These are phyloP conservation scores for Davidsoniella virescens DNA, from an alignment of 2,329 filamentous ascomycete genomes.

Conservation along the genomic window DNA sequence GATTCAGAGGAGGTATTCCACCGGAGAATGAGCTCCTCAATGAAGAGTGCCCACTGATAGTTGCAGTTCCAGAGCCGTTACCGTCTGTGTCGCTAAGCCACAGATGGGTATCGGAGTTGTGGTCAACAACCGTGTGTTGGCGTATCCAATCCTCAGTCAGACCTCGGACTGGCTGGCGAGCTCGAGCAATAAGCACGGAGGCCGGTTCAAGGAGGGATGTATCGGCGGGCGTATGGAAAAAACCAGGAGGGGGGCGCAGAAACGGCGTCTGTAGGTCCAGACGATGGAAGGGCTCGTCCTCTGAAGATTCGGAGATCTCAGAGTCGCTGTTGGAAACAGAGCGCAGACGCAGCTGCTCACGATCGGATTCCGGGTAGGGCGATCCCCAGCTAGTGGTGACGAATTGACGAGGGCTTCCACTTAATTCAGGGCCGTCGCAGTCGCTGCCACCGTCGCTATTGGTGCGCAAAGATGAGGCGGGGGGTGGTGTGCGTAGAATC, in stretches of 20 bases:
- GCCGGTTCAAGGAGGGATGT: conserved; percentile 26
- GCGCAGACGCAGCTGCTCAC: conserved; percentile 28
- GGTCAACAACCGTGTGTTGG: conserved; percentile 45
- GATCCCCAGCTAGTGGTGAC: conserved; percentile 81
- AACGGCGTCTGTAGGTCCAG: conserved; percentile 47
- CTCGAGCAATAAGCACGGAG: conserved; percentile 47
- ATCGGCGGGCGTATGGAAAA: conserved; percentile 20
- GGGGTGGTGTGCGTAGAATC: conserved; percentile 38
- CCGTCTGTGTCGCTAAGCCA: conserved; percentile 62
- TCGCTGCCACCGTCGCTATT: conserved; percentile 14
- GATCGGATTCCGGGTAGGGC: conserved; percentile 58
- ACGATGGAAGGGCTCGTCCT: conserved; percentile 44
- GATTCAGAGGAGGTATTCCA: conserved; percentile 33
- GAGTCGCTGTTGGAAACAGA: conserved; percentile 31
- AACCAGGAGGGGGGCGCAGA: conserved; percentile 37
- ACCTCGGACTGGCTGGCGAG: conserved; percentile 40
- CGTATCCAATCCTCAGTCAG: conserved; percentile 78
- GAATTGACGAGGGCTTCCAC: conserved; percentile 22
- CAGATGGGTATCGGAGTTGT: conserved; percentile 53
- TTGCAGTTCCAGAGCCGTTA: conserved; percentile 23
- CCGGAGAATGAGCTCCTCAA: conserved; percentile 47
- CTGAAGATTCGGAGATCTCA: conserved; percentile 24
- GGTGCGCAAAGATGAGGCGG: conserved; percentile 6
- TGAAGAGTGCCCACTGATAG: conserved; percentile 60
- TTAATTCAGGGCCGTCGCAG: neutral